A percentile compares a stretch with the other conserved stretches of the same genome.
Evolutionary conservation across 306 rosid genomes (phyloP).

Genomic region (Senna tora): DNA sequence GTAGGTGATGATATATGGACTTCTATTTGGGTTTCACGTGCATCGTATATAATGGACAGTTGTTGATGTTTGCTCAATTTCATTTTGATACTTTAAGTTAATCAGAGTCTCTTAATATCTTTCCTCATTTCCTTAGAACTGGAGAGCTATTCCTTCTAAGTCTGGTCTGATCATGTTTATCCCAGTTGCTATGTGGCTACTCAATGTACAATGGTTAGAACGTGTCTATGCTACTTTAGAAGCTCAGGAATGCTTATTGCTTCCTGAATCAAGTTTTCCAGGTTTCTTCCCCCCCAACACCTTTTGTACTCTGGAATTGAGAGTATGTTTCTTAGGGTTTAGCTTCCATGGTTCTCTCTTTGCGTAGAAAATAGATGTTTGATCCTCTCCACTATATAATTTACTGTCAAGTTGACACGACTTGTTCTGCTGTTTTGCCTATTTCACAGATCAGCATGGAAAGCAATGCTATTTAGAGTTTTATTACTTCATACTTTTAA

Average conservation of each 20-base stretch:
- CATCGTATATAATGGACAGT: background rate
- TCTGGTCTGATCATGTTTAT: background rate
- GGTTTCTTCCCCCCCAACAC: no score
- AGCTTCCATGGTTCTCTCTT: no score
- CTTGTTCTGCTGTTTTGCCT: constrained; percentile 1
- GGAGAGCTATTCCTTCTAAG: background rate
- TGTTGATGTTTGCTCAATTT: constrained; percentile 9
- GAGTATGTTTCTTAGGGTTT: no score
- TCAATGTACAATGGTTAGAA: background rate
- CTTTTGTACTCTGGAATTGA: no score
- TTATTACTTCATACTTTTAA: background rate
- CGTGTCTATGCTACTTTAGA: background rate
- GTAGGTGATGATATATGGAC: background rate
- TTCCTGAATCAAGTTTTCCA: constrained; percentile 3
- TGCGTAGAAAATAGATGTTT: constrained; percentile 1
- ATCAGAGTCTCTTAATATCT: constrained; percentile 3
- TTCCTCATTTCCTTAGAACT: constrained; percentile 2
- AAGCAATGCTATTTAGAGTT: background rate
- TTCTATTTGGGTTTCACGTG: background rate
- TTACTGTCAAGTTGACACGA: background rate
- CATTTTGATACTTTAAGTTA: constrained; percentile 19
- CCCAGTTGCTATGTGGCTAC: background rate
- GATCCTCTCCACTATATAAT: background rate
- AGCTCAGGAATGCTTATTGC: constrained; percentile 21
- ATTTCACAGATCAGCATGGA: background rate